phyloP scores from a whole-genome alignment of 495 filamentous ascomycete species.

The Penicillium herquei region DNA sequence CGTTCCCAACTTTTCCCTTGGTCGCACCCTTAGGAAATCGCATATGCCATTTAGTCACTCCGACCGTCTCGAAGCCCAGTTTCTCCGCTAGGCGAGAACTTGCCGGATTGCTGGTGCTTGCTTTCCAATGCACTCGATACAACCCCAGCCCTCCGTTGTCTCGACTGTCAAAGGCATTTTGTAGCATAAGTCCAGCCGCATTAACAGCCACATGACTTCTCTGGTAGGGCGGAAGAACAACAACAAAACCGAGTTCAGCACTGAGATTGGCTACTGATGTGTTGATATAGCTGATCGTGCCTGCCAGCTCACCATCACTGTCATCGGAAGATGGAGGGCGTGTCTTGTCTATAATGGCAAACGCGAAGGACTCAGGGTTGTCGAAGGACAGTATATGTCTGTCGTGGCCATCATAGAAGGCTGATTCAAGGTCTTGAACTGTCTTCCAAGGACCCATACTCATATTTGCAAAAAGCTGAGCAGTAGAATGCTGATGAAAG shows the following conservation, averaged over 20 bases:
- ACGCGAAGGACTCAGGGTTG: constrained; percentile 21
- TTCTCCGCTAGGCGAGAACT: constrained; percentile 19
- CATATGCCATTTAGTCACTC: constrained; percentile 20
- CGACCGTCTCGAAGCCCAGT: constrained; percentile 20
- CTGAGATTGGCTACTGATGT: constrained; percentile 12
- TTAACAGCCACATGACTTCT: constrained; percentile 21
- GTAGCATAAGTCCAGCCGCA: constrained; percentile 18
- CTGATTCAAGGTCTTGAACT: constrained; percentile 6
- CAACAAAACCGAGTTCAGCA: constrained; percentile 23
- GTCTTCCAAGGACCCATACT: constrained; percentile 7
- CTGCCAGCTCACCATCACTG: constrained; percentile 22
- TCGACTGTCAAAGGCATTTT: constrained; percentile 4
- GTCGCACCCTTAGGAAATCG: constrained; percentile 17
- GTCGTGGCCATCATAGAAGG: constrained; percentile 8
- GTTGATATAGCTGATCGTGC: constrained; percentile 20
- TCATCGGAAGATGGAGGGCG: constrained; percentile 17
- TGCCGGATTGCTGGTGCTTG: constrained; percentile 17
- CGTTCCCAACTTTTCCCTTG: constrained; percentile 21
- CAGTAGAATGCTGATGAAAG: constrained; percentile 18
- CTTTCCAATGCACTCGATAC: constrained; percentile 16
- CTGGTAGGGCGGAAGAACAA: constrained; percentile 25
- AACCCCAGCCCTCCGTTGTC: constrained; percentile 20
- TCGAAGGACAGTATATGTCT: constrained; percentile 17
- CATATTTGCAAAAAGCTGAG: constrained; percentile 21
- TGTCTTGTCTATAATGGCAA: constrained; percentile 25